Conservation (phyloP, 768 basidiomycete genomes). For the Lentinus tigrinus region DNA sequence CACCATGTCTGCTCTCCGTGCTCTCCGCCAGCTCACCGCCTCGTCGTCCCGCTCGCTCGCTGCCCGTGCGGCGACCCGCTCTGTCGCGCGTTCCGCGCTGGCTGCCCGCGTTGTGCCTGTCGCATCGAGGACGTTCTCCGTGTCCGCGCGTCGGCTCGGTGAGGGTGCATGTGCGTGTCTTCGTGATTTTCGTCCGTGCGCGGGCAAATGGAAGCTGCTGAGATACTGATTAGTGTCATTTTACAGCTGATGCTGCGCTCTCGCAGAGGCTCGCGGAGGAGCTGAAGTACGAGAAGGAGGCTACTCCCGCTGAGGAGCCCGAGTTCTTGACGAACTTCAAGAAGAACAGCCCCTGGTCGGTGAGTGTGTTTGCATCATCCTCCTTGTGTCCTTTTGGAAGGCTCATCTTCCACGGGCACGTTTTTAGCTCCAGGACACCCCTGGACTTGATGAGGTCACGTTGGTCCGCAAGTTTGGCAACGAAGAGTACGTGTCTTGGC, state of each 20-base stretch:
- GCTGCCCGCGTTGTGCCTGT: constrained; percentile 22
- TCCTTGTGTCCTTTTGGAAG: neutral
- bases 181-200: neutral
- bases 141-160: constrained; percentile 37
- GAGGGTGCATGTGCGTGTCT: constrained; percentile 43
- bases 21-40: constrained; percentile 55
- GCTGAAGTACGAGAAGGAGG: constrained; percentile 81
- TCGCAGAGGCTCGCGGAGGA: constrained; percentile 77
- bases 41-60: constrained; percentile 40
- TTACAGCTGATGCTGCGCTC: constrained; percentile 69
- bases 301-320: constrained; percentile 47
- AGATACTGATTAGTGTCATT: neutral
- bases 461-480: constrained; percentile 86
- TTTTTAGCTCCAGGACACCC: constrained; percentile 64
- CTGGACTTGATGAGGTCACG: constrained; percentile 78
- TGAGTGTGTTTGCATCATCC: constrained; percentile 37
- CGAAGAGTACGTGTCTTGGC: constrained; percentile 62
- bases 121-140: constrained; percentile 40
- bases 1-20: constrained; percentile 62
- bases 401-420: too few species aligned
- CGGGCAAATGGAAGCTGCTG: neutral
- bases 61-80: constrained; percentile 22
- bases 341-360: constrained; percentile 75
- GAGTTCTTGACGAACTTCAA: constrained; percentile 80
- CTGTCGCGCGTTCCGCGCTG: constrained; percentile 21